A percentile compares a stretch with the other conserved stretches of the same genome.
Evolutionary conservation across 306 rosid species (phyloP).

Genomic region (Dalbergia cochinchinensis): DNA sequence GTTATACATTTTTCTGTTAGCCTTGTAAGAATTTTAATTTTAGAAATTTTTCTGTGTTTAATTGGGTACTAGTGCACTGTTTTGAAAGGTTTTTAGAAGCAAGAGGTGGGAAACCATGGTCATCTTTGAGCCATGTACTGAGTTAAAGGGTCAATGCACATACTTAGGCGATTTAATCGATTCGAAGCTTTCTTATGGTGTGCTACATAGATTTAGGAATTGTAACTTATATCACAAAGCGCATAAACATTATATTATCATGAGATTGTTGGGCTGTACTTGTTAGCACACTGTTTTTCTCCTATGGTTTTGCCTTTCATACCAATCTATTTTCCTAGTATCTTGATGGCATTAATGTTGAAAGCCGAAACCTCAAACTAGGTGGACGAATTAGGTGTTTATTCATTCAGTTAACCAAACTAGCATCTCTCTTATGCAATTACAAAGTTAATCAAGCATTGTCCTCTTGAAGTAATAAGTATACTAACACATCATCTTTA

Average conservation of each 20-base stretch:
- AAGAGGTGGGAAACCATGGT: constrained; percentile 19
- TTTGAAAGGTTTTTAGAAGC: constrained; percentile 18
- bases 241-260: constrained; percentile 9
- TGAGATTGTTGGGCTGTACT: constrained; percentile 9
- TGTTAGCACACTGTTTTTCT: neutral
- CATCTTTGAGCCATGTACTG: constrained; percentile 9
- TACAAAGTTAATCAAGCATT: constrained; percentile 11
- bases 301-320: constrained; percentile 9
- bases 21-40: neutral
- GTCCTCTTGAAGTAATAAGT: constrained; percentile 11
- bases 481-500: constrained; percentile 1
- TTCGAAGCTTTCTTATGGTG: constrained; percentile 2
- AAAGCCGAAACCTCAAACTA: neutral
- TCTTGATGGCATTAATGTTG: neutral
- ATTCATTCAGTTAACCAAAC: constrained; percentile 14
- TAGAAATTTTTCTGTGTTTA: constrained; percentile 21
- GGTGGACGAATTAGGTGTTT: neutral
- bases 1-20: neutral
- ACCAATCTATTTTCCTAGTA: neutral
- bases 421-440: constrained; percentile 27
- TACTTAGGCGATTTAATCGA: neutral
- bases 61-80: constrained; percentile 18
- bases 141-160: constrained; percentile 6
- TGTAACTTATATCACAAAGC: neutral
- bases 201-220: constrained; percentile 3